Evolutionary conservation across 176 grass and related monocot species (phyloP).

Genomic region (Oryza longistaminata): DNA sequence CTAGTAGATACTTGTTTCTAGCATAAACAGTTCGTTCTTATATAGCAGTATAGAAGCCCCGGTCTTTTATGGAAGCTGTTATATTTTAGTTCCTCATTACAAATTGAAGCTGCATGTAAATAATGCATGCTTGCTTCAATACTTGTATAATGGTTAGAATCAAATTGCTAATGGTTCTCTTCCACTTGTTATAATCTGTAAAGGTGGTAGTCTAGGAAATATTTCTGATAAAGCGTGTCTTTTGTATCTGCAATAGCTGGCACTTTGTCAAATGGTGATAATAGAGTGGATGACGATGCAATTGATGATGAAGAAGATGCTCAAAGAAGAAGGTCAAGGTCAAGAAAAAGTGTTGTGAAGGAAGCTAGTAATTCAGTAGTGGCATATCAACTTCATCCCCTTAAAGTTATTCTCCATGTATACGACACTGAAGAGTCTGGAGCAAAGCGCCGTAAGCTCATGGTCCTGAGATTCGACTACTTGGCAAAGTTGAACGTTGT

Average conservation of each 20-base stretch:
- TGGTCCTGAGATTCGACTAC: slow-evolving; percentile 76
- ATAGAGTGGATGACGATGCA: slow-evolving; percentile 77
- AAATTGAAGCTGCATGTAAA: background rate
- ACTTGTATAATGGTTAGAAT: background rate
- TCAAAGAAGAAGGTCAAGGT: slow-evolving; percentile 90
- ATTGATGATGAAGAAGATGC: slow-evolving; percentile 92
- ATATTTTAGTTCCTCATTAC: background rate
- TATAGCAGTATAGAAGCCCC: background rate
- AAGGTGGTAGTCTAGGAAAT: background rate
- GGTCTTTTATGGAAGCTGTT: slow-evolving; percentile 12
- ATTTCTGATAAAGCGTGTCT: slow-evolving; percentile 20
- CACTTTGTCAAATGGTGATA: slow-evolving; percentile 57
- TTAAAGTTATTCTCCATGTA: slow-evolving; percentile 76
- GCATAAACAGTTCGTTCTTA: background rate
- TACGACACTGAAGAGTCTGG: slow-evolving; percentile 66
- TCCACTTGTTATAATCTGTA: background rate
- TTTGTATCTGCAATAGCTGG: slow-evolving; percentile 50
- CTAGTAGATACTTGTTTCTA: background rate
- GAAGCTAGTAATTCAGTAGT: slow-evolving; percentile 64
- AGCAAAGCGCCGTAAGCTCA: slow-evolving; percentile 51
- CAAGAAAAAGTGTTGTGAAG: slow-evolving; percentile 67
- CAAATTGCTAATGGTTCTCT: background rate
- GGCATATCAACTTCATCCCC: slow-evolving; percentile 78
- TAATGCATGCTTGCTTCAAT: slow-evolving; percentile 11
- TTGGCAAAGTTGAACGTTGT: slow-evolving; percentile 89